phyloP scores from a whole-genome alignment of 208 protist species.

The Trypanosoma platydactyli region DNA sequence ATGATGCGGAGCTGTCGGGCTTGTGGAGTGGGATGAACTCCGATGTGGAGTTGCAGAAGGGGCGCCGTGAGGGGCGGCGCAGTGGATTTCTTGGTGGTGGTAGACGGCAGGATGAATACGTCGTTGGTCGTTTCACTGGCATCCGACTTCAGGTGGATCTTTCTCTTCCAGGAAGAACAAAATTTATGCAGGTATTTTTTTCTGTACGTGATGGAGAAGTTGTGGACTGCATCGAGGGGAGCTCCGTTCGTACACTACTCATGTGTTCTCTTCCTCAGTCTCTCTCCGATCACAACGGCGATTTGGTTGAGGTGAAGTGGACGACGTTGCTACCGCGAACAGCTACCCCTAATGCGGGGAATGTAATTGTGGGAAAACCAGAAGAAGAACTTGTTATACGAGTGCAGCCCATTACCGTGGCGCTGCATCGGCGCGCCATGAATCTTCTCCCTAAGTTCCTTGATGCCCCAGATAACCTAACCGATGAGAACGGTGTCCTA shows the following conservation, averaged over 20 bases:
- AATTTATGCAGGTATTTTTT: conserved; percentile 47
- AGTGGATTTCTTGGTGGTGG: conserved; percentile 37
- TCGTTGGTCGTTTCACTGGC: conserved; percentile 50
- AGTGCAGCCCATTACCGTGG: conserved; percentile 54
- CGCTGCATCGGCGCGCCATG: conserved; percentile 29
- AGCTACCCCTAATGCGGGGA: conserved; percentile 16
- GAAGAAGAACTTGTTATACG: conserved; percentile 44
- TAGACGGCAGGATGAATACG: conserved; percentile 40
- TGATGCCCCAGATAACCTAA: conserved; percentile 19
- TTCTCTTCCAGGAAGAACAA: conserved; percentile 37
- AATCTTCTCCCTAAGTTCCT: conserved; percentile 26
- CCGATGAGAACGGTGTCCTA: conserved; percentile 5
- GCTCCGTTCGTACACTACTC: conserved; percentile 47
- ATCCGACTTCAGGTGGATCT: conserved; percentile 52
- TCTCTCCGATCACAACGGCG: conserved; percentile 24
- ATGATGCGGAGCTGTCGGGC: neutral
- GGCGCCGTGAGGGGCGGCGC: conserved; percentile 6
- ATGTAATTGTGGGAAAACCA: conserved; percentile 26
- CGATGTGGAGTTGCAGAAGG: conserved; percentile 3
- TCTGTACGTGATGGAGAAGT: conserved; percentile 47
- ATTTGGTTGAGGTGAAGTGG: conserved; percentile 37
- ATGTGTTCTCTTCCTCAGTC: conserved; percentile 37
- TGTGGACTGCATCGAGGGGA: conserved; percentile 60
- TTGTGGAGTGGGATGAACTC: conserved; percentile 26
- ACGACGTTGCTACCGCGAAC: conserved; percentile 32